A percentile compares a stretch with the other conserved stretches of the same genome.
Evolutionary conservation across 1,284 basidiomycete genomes (phyloP).

Genomic region (Microbotryum lychnidis-dioicae): DNA sequence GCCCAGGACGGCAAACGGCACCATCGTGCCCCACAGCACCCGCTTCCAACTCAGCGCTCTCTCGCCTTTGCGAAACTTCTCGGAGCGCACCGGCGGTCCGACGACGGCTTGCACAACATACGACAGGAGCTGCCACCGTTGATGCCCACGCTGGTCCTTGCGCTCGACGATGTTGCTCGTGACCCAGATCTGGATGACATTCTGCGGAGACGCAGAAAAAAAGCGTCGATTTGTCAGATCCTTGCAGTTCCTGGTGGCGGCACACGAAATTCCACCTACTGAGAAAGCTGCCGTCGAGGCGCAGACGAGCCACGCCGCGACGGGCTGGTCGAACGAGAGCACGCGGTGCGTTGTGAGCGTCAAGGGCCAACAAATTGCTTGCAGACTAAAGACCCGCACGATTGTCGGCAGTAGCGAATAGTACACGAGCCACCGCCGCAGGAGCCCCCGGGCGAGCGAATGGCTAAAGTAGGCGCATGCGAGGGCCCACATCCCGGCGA

Average conservation of each 20-base stretch:
- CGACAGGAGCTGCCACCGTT: slow-evolving; percentile 17
- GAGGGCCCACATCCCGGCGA: slow-evolving; percentile 32
- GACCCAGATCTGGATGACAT: slow-evolving; percentile 31
- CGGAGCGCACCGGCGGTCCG: slow-evolving; percentile 27
- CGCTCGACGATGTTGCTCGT: slow-evolving; percentile 32
- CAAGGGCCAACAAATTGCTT: slow-evolving; percentile 35
- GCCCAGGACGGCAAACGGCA: slow-evolving; percentile 24
- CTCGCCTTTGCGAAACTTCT: slow-evolving; percentile 30
- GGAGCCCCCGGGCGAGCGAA: slow-evolving; percentile 30
- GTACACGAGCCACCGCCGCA: slow-evolving; percentile 34
- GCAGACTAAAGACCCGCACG: slow-evolving; percentile 32
- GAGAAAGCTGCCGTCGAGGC: slow-evolving; percentile 34
- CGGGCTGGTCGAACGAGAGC: slow-evolving; percentile 29
- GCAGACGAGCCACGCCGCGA: slow-evolving; percentile 29
- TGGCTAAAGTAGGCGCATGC: slow-evolving; percentile 34
- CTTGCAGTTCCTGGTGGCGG: background rate
- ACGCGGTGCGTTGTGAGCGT: slow-evolving; percentile 31
- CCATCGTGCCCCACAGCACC: slow-evolving; percentile 27
- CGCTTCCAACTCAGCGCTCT: slow-evolving; percentile 25
- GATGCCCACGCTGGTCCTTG: slow-evolving; percentile 19
- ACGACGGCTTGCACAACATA: slow-evolving; percentile 19
- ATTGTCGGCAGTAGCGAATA: slow-evolving; percentile 32
- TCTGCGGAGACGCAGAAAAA: slow-evolving; percentile 5
- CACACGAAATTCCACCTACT: background rate
- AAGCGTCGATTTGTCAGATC: background rate